Conservation (phyloP, 1,139 yeast species). For the Candida gigantensis region DNA sequence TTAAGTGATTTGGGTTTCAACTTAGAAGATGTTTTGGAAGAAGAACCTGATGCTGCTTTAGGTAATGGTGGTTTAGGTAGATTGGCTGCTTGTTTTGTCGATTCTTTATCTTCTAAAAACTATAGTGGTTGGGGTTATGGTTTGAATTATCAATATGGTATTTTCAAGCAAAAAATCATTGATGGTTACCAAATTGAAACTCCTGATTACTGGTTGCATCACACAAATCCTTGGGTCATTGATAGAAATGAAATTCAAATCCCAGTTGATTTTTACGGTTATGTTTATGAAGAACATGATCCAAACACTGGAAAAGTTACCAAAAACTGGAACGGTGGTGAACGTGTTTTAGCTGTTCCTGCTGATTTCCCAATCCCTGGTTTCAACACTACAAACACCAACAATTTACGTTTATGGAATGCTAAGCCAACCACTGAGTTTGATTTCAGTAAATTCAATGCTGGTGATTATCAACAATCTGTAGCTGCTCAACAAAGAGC, state of each 20-base stretch:
- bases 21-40: constrained; percentile 79
- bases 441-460: constrained; percentile 87
- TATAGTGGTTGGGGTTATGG: constrained; percentile 98
- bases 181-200: constrained; percentile 93
- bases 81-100: constrained; percentile 92
- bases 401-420: constrained; percentile 88
- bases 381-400: constrained; percentile 77
- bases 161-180: constrained; percentile 84
- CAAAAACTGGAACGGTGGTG: constrained; percentile 83
- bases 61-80: constrained; percentile 97
- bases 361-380: constrained; percentile 95
- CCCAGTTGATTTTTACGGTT: constrained; percentile 91
- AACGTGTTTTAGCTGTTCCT: constrained; percentile 87
- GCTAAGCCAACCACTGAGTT: constrained; percentile 89
- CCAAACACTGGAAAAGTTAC: constrained; percentile 53
- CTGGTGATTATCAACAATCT: constrained; percentile 87
- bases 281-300: constrained; percentile 63
- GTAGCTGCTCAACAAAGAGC: constrained; percentile 85
- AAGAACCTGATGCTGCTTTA: constrained; percentile 92
- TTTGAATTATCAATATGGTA: constrained; percentile 88
- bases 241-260: constrained; percentile 83
- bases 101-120: constrained; percentile 81
- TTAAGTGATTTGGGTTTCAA: constrained; percentile 81
- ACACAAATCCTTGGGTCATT: constrained; percentile 91
- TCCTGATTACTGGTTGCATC: constrained; percentile 92